phyloP scores from a whole-genome alignment of 1,284 basidiomycete genomes.

The Trichosporon sp. region DNA sequence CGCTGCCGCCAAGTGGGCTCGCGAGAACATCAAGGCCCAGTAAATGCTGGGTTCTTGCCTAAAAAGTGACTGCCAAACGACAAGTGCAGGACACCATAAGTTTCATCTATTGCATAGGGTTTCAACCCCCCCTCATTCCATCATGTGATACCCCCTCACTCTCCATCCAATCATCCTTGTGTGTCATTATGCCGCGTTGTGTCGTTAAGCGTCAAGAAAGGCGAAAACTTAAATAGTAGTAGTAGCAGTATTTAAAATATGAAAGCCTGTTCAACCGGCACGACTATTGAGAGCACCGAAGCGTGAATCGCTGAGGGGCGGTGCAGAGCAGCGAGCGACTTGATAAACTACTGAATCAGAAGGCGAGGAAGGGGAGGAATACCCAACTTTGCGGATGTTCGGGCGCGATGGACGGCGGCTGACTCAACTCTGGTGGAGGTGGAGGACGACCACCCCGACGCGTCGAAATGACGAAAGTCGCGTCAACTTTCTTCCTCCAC shows the following conservation, averaged over 20 bases:
- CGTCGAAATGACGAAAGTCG: conserved; percentile 2
- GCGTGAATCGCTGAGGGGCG: neutral
- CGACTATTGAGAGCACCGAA: conserved; percentile 18
- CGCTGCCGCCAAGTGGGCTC: conserved; percentile 85
- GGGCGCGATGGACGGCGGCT: neutral
- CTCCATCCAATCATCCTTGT: conserved; percentile 18
- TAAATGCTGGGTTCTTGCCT: neutral
- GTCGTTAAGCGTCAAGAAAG: conserved; percentile 16
- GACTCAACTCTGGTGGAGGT: neutral
- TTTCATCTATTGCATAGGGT: conserved; percentile 29
- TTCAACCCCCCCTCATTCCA: conserved; percentile 36
- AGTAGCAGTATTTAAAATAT: conserved; percentile 40
- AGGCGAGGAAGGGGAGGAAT: neutral
- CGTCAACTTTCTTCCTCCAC: neutral
- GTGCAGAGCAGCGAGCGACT: neutral
- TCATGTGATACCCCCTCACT: conserved; percentile 35
- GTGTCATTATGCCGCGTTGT: conserved; percentile 22
- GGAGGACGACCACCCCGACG: neutral
- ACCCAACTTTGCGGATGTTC: too few species aligned
- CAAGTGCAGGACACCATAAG: conserved; percentile 21
- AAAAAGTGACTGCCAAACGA: conserved; percentile 18
- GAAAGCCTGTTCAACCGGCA: conserved; percentile 58
- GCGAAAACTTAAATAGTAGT: conserved; percentile 21
- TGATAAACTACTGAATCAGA: too few species aligned
- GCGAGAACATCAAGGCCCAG: conserved; percentile 65